Evolutionary conservation across 495 filamentous ascomycete genomes (phyloP).

Genomic region (Amphirosellinia nigrospora): DNA sequence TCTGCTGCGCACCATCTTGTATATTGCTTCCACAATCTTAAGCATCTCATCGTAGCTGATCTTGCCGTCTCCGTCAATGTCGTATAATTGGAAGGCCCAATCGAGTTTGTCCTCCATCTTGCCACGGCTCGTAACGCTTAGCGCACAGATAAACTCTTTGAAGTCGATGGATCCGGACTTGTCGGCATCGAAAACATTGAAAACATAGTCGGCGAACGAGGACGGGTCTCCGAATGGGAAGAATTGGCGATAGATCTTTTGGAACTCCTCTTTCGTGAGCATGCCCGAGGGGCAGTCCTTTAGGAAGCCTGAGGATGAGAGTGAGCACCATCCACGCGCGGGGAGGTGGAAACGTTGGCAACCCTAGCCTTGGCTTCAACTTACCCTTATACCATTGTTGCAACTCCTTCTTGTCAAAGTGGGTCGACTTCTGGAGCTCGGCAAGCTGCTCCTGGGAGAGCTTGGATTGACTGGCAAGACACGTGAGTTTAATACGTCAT

Average conservation of each 20-base stretch:
- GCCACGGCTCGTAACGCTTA: slow-evolving; percentile 94
- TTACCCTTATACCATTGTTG: slow-evolving; percentile 99
- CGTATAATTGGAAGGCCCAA: slow-evolving; percentile 99
- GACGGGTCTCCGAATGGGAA: slow-evolving; percentile 98
- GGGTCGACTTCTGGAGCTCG: slow-evolving; percentile 93
- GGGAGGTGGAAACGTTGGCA: not conserved
- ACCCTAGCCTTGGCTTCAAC: slow-evolving; percentile 29
- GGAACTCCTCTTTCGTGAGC: slow-evolving; percentile 96
- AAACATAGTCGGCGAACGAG: slow-evolving; percentile 97
- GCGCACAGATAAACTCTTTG: slow-evolving; percentile 98
- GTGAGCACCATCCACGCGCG: slow-evolving; percentile 5
- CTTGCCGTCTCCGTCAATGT: slow-evolving; percentile 98
- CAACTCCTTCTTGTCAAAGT: slow-evolving; percentile 99
- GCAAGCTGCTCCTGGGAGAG: slow-evolving; percentile 92
- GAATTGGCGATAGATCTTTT: slow-evolving; percentile 99
- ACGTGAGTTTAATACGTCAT: slow-evolving; percentile 10
- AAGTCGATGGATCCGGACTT: slow-evolving; percentile 98
- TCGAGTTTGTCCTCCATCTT: slow-evolving; percentile 99
- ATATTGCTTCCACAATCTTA: slow-evolving; percentile 97
- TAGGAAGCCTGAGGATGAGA: slow-evolving; percentile 74
- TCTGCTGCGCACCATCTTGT: slow-evolving; percentile 88
- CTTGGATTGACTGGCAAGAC: slow-evolving; percentile 76
- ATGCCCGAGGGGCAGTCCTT: slow-evolving; percentile 98
- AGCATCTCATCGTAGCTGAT: slow-evolving; percentile 99
- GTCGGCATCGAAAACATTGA: slow-evolving; percentile 98